Evolutionary conservation across 371 early-diverging fungal species (phyloP), one percentile per base, ranked within the genome.

Genomic region (Apophysomyces variabilis): DNA sequence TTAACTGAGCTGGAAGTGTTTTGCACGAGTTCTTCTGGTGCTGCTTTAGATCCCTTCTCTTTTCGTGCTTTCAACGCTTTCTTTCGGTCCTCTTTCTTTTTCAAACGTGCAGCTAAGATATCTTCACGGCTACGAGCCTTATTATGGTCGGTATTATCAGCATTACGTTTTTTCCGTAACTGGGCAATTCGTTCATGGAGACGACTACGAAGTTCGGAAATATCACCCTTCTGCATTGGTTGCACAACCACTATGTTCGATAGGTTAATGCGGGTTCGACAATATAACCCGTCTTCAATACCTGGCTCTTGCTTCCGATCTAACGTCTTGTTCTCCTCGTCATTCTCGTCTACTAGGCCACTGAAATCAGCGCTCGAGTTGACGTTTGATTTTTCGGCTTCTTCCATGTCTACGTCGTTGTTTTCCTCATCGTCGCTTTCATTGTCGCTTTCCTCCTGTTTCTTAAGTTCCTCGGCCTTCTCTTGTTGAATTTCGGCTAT

Each of bases 31-130:
- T 82, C 85, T 68, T 85, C 87, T 61, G 68, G 63, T 44, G 77
- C 73, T 6, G 74, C 84, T 39, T 77, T 76, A 26, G 71, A 78
- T 37, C 84, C 76, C 81, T 92, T 90, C 69, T 90, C 87, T 78
- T 88, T 87, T 65, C 84, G 80, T 66, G 87, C 83, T 71, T 93
- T 89, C 60, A 87, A 79, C 57, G 85, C 85, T 69, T 87, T 87
- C 76, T 84, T 83, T 69, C 86, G 75, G 62, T 88, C 88, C 74
- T 89, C 87, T 79, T 92, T 92, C 75, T 89, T 85, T 80, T 90
- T 89, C 70, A 86, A 74, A 67, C 95, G 89, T 69, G 85, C 88
- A 67, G 91, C 87, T 61, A 95, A 73, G 57, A 94, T 85, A 13
- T 91, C 92, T 58, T 89, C 91, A 18, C 94, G 84, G 57, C 90